Conservation (phyloP, 495 filamentous ascomycete species). For the Staphylotrichum tortipilum region DNA sequence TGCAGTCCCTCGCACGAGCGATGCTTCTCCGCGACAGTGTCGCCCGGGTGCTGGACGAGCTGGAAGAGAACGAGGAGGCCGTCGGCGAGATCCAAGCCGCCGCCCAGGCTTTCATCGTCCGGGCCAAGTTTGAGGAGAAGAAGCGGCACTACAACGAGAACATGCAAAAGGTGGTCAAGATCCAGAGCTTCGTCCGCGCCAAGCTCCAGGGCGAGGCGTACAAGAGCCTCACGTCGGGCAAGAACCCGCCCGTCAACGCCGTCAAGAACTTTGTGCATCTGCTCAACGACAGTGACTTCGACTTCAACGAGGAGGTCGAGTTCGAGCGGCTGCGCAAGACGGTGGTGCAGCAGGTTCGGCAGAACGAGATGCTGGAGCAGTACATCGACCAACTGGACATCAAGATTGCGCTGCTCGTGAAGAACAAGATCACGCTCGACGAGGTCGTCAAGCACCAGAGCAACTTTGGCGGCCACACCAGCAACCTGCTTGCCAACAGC, state of each 20-base stretch:
- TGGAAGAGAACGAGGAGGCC: conserved; percentile 72
- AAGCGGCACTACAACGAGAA: conserved; percentile 84
- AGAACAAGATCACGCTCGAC: conserved; percentile 98
- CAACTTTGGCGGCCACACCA: conserved; percentile 88
- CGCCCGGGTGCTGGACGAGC: conserved; percentile 57
- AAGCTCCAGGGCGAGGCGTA: conserved; percentile 96
- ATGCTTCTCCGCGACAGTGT: conserved; percentile 68
- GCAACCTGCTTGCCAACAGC: conserved; percentile 74
- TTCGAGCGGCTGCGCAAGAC: conserved; percentile 87
- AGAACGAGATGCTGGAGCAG: conserved; percentile 93
- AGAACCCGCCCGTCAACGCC: conserved; percentile 91
- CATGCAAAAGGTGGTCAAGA: conserved; percentile 98
- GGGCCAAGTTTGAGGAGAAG: conserved; percentile 71
- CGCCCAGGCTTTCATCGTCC: conserved; percentile 63
- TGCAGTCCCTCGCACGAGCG: conserved; percentile 70
- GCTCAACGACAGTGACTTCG: conserved; percentile 95
- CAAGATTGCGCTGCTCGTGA: conserved; percentile 96
- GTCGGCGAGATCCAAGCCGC: conserved; percentile 68
- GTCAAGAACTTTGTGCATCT: conserved; percentile 97
- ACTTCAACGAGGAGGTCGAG: conserved; percentile 97
- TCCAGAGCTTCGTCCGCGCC: conserved; percentile 90
- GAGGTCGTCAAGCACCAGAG: conserved; percentile 96
- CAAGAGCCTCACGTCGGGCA: conserved; percentile 90
- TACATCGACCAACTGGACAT: conserved; percentile 98
- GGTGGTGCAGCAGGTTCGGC: conserved; percentile 92